A percentile compares a stretch with the other conserved stretches of the same genome.
phyloP scores from a whole-genome alignment of 2,329 filamentous ascomycete genomes.

The Colletotrichum melonis region DNA sequence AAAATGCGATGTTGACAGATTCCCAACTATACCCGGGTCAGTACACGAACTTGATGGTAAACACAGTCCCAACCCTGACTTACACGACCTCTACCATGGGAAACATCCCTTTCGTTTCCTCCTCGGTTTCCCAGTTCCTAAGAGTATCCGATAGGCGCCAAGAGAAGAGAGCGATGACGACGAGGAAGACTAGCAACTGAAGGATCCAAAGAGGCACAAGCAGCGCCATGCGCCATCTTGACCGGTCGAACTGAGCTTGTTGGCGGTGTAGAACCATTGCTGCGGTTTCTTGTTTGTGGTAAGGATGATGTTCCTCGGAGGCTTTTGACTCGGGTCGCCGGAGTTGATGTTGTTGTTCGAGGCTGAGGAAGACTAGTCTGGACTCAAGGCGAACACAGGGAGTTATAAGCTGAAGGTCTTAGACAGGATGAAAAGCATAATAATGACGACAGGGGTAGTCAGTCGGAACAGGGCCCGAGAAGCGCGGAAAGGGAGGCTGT shows the following conservation, averaged over 20 bases:
- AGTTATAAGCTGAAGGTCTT: conserved; percentile 27
- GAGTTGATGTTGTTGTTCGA: conserved; percentile 17
- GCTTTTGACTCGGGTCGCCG: conserved; percentile 2
- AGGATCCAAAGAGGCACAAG: conserved; percentile 62
- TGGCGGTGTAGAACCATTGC: conserved; percentile 58
- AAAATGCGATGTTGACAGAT: conserved; percentile 61
- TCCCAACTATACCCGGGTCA: conserved; percentile 59
- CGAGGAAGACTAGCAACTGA: conserved; percentile 58
- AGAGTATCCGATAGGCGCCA: conserved; percentile 63
- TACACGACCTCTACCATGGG: conserved; percentile 63
- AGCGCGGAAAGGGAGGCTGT: conserved; percentile 33
- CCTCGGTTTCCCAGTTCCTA: conserved; percentile 53
- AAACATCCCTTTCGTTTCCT: conserved; percentile 48
- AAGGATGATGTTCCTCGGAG: neutral
- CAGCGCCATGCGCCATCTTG: conserved; percentile 61
- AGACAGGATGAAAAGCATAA: conserved; percentile 12
- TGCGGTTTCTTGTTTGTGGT: conserved; percentile 22
- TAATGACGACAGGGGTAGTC: conserved; percentile 9
- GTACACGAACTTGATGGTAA: neutral
- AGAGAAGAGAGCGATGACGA: conserved; percentile 63
- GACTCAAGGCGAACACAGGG: conserved; percentile 14
- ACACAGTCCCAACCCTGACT: conserved; percentile 40
- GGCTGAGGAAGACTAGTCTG: conserved; percentile 9
- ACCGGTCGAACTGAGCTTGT: conserved; percentile 63
- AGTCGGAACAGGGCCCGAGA: conserved; percentile 24